phyloP scores from a whole-genome alignment of 1,139 yeast genomes.

The Yarrowia galli region DNA sequence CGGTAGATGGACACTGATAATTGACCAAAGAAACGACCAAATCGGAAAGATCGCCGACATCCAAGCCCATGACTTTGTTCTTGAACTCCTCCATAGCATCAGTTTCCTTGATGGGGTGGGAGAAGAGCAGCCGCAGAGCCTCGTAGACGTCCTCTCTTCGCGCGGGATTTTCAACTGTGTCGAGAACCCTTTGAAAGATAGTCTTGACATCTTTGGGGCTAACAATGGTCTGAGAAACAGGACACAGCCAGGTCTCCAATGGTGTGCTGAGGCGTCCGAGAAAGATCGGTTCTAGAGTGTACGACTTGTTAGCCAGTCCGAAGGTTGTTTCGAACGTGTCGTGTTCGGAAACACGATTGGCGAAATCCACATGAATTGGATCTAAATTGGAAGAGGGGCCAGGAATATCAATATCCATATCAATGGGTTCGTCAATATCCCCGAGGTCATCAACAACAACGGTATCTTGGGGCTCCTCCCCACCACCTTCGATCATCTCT shows the following conservation, averaged over 20 bases:
- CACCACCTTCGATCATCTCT: slow-evolving; percentile 24
- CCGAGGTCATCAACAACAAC: neutral
- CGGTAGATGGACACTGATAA: neutral
- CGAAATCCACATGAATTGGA: slow-evolving; percentile 17
- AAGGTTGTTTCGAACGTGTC: slow-evolving; percentile 28
- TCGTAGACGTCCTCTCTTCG: slow-evolving; percentile 16
- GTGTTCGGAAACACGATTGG: slow-evolving; percentile 4
- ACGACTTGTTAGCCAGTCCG: slow-evolving; percentile 2
- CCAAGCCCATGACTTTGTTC: slow-evolving; percentile 1
- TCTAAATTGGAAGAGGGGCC: neutral
- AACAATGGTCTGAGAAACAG: slow-evolving; percentile 5
- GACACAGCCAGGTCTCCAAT: slow-evolving; percentile 18
- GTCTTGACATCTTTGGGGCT: neutral
- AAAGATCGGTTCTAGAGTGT: slow-evolving; percentile 4
- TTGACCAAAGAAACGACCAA: neutral
- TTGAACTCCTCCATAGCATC: slow-evolving; percentile 5
- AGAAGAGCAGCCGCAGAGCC: slow-evolving; percentile 10
- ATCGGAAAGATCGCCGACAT: slow-evolving; percentile 25
- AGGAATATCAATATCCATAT: slow-evolving; percentile 3
- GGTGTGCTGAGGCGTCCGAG: neutral
- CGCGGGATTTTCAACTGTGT: neutral
- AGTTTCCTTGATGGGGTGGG: neutral
- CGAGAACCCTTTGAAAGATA: neutral
- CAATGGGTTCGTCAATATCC: slow-evolving; percentile 12
- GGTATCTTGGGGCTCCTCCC: neutral